Evolutionary conservation across 176 grass and related monocot species (phyloP).

Genomic region (sorghum (Sorghum bicolor)): DNA sequence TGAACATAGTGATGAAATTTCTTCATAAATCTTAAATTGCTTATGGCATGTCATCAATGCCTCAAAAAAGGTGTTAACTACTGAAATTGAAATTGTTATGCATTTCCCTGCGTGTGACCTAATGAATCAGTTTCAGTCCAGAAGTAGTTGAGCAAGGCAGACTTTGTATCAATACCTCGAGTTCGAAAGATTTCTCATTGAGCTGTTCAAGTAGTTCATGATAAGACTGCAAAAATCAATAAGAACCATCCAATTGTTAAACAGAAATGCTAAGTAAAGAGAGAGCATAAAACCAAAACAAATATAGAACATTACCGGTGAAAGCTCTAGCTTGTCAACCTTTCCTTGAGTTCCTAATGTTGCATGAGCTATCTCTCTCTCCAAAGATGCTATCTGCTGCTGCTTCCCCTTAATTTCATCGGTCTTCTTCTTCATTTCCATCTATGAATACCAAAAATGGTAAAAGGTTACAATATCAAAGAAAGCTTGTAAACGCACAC

Average conservation of each 20-base stretch:
- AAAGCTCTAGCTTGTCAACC: conserved; percentile 57
- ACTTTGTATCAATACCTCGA: conserved; percentile 69
- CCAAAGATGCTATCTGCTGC: conserved; percentile 83
- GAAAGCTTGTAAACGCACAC: conserved; percentile 38
- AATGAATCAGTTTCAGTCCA: not conserved
- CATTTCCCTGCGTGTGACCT: not conserved
- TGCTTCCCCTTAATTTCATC: conserved; percentile 81
- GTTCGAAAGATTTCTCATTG: conserved; percentile 93
- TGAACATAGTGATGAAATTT: not conserved
- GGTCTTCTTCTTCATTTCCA: conserved; percentile 86
- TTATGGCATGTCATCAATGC: not conserved
- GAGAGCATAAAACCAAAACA: conserved; percentile 11
- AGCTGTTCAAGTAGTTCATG: conserved; percentile 80
- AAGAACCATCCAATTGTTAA: conserved; percentile 28
- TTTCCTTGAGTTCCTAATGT: conserved; percentile 65
- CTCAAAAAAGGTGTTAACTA: conserved; percentile 6
- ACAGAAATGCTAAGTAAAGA: conserved; percentile 14
- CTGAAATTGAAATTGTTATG: not conserved
- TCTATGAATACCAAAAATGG: conserved; percentile 52
- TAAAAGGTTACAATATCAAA: conserved; percentile 9
- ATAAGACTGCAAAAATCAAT: conserved; percentile 75
- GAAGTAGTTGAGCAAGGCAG: not conserved
- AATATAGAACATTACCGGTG: conserved; percentile 55
- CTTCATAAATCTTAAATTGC: not conserved
- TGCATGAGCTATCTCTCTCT: conserved; percentile 74